phyloP scores from a whole-genome alignment of 306 rosid genomes.

The Castanopsis chinensis region DNA sequence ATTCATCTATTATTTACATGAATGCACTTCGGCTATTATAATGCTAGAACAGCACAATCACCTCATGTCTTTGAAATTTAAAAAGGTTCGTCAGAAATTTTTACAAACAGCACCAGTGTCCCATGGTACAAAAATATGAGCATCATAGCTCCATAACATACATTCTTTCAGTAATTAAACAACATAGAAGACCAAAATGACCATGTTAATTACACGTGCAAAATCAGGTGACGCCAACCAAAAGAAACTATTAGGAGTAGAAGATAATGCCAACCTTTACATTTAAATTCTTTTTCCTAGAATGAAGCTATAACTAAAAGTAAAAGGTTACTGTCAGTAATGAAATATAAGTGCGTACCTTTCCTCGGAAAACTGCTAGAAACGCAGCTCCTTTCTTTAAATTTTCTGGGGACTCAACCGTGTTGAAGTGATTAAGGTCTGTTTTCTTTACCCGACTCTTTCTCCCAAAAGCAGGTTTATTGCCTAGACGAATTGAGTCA shows the following conservation, averaged over 20 bases:
- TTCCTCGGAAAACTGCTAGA: slow-evolving; percentile 95
- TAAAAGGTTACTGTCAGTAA: neutral
- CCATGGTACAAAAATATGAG: neutral
- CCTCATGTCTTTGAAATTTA: neutral
- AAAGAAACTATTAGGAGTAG: neutral
- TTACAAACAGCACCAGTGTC: neutral
- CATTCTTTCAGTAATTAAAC: neutral
- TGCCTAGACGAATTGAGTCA: slow-evolving; percentile 53
- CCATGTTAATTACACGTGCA: neutral
- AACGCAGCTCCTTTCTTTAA: slow-evolving; percentile 70
- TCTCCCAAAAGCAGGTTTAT: slow-evolving; percentile 43
- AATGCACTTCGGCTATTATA: neutral
- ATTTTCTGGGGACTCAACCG: slow-evolving; percentile 31
- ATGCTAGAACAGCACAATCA: neutral
- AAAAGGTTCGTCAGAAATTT: neutral
- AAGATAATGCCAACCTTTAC: neutral
- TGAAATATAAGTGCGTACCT: slow-evolving; percentile 47
- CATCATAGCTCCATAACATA: neutral
- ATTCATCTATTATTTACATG: neutral
- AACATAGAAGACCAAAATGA: slow-evolving; percentile 2
- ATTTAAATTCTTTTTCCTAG: neutral
- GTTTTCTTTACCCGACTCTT: slow-evolving; percentile 57
- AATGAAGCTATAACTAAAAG: neutral
- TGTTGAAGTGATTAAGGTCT: slow-evolving; percentile 34
- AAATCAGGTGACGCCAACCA: neutral